Evolutionary conservation across 768 basidiomycete species (phyloP).

Genomic region (Hemileccinum rubropunctum): DNA sequence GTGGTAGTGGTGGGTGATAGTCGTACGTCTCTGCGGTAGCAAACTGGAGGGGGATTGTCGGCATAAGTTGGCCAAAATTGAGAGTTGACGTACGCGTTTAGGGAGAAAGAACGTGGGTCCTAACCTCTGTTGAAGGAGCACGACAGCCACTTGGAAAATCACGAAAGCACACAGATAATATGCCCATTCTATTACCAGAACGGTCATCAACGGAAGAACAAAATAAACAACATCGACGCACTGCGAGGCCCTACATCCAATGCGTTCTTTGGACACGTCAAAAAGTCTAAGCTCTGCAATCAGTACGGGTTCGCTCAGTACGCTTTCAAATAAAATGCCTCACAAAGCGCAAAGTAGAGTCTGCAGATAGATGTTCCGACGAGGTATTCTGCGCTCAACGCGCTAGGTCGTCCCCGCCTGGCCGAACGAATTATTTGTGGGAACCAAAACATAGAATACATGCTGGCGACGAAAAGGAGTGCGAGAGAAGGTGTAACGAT

Average conservation of each 20-base stretch:
- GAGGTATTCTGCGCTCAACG: slow-evolving; percentile 66
- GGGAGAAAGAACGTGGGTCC: slow-evolving; percentile 87
- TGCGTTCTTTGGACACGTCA: slow-evolving; percentile 82
- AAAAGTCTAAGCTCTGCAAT: slow-evolving; percentile 56
- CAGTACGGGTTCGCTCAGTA: not conserved
- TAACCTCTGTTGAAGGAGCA: slow-evolving; percentile 71
- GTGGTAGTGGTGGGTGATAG: slow-evolving; percentile 79
- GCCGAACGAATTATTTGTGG: slow-evolving; percentile 82
- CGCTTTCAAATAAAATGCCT: slow-evolving; percentile 28
- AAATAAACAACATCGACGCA: slow-evolving; percentile 35
- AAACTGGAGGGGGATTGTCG: slow-evolving; percentile 41
- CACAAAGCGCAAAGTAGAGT: slow-evolving; percentile 71
- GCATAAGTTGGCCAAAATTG: not conserved
- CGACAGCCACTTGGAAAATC: slow-evolving; percentile 54
- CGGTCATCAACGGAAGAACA: not conserved
- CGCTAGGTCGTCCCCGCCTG: slow-evolving; percentile 66
- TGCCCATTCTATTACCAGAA: slow-evolving; percentile 53
- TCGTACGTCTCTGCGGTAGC: slow-evolving; percentile 63
- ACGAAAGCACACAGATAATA: slow-evolving; percentile 60
- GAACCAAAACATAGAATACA: slow-evolving; percentile 82
- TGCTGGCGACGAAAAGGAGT: slow-evolving; percentile 58
- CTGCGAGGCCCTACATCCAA: slow-evolving; percentile 75
- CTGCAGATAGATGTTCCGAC: slow-evolving; percentile 74
- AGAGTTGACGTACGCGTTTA: slow-evolving; percentile 44
- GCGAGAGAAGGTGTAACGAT: slow-evolving; percentile 66